Conservation (phyloP, 139 green algal species). For the Tetradesmus lagerheimii region DNA sequence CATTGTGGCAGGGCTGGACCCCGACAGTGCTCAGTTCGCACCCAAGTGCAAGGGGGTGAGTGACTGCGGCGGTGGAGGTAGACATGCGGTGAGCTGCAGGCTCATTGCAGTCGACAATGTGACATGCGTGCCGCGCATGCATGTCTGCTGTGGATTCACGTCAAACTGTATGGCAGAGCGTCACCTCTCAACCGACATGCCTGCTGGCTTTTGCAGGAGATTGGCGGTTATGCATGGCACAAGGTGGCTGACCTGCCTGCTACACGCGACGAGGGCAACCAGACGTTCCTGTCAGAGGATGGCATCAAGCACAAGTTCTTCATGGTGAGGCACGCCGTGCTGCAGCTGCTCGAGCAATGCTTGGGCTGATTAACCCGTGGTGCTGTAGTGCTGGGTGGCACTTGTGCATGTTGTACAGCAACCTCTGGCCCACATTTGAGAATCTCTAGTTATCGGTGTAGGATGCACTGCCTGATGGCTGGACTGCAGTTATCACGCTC, state of each 20-base stretch:
- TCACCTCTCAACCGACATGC: background rate
- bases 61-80: background rate
- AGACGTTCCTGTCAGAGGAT: constrained; percentile 75
- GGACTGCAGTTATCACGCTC: background rate
- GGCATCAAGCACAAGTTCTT: constrained; percentile 85
- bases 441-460: too few species aligned
- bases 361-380: background rate
- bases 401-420: background rate
- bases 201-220: constrained; percentile 66
- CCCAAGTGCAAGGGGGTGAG: constrained; percentile 64
- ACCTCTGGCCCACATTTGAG: background rate
- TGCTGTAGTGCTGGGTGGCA: background rate
- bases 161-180: too few species aligned
- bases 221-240: constrained; percentile 88
- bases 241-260: constrained; percentile 72
- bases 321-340: constrained; percentile 61
- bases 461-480: too few species aligned
- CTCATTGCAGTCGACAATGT: background rate
- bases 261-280: constrained; percentile 64
- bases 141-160: background rate
- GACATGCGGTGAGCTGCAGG: background rate
- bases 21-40: constrained; percentile 74
- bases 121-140: background rate
- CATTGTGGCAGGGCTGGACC: constrained; percentile 78
- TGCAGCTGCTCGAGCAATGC: background rate